Evolutionary conservation across 306 rosid species (phyloP), one percentile per base, ranked within the genome.

Genomic region (Cucurbita moschata): DNA sequence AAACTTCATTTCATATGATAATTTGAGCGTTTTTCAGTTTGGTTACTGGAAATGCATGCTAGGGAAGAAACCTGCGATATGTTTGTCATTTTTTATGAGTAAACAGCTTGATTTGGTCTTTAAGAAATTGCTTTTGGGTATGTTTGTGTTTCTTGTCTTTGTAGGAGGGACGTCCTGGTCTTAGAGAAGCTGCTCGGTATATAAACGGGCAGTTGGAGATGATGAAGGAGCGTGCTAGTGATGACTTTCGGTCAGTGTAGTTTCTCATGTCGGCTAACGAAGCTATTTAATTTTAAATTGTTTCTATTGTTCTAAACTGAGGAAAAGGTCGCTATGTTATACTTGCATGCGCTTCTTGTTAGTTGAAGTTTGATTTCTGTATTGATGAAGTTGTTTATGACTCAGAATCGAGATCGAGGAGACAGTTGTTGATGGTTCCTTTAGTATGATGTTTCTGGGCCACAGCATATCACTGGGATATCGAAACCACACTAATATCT

Each of bases 101-200:
- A 55, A 55, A 6, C 51, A 60, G 57, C 60, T 39, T 47, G 10
- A 26, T 16, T 77, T 77, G 53, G 53, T 39, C 57, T 5, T 75
- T 77, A 43, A 80, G 69, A 81, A 9, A 72, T 14, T 84, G 55
- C 59, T 83, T 73, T 49, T 76, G 71, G 46, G 59, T 86, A 51
- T 50, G 71, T 69, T 77, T 66, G 71, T 65, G 3, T 44, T 10
- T 23, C 54, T 18, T 70, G 30, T 30, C 44, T 76, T 79, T 68
- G 77, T 67, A 94, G 99, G 99, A 86, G 84, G 99, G 99, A 16
- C 91, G 96, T 10, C 96, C 96, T 81, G 99, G 99, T 54, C 81
- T 91, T 77, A 88, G 75, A 75, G 81, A 83, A 83, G 99, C 97
- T 68, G 96, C 96, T 72, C 68, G 79, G 3, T 95, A 95, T 78